These are phyloP conservation scores for Silene latifolia DNA, from an alignment of 148 eudicot genomes.

Conservation along the genomic window DNA sequence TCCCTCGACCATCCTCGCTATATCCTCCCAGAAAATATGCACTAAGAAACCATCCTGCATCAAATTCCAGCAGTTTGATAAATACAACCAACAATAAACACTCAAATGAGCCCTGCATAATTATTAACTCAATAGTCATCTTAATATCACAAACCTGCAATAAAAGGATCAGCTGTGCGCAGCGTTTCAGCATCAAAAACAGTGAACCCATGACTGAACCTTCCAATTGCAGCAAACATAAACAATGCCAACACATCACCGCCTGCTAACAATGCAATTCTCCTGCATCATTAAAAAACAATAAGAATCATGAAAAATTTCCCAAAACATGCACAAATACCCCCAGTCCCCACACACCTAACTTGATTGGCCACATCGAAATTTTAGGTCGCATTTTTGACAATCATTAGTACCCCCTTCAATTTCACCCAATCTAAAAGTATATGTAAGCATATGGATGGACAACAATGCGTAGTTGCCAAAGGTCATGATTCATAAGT, in stretches of 20 bases:
- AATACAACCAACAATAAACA: not conserved
- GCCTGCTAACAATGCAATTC: slow-evolving; percentile 73
- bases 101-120: not conserved
- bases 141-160: slow-evolving; percentile 57
- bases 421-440: too few relatives aligned
- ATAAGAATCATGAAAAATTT: not conserved
- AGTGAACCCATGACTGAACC: slow-evolving; percentile 88
- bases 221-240: slow-evolving; percentile 78
- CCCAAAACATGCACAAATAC: not conserved
- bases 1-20: slow-evolving; percentile 78
- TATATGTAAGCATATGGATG: too few relatives aligned
- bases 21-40: slow-evolving; percentile 95
- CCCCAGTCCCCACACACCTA: not conserved
- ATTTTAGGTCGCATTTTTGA: not conserved
- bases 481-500: too few relatives aligned
- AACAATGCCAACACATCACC: slow-evolving; percentile 88
- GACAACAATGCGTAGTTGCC: too few relatives aligned
- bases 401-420: not conserved
- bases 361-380: not conserved
- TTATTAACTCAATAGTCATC: not conserved
- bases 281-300: slow-evolving; percentile 42
- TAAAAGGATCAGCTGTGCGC: slow-evolving; percentile 86
- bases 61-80: slow-evolving; percentile 7
- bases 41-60: slow-evolving; percentile 85
- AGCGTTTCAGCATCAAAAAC: slow-evolving; percentile 76